Evolutionary conservation across 148 eudicot species (phyloP), one percentile per base, ranked within the genome.

Genomic region (Rhododendron mucronatum): DNA sequence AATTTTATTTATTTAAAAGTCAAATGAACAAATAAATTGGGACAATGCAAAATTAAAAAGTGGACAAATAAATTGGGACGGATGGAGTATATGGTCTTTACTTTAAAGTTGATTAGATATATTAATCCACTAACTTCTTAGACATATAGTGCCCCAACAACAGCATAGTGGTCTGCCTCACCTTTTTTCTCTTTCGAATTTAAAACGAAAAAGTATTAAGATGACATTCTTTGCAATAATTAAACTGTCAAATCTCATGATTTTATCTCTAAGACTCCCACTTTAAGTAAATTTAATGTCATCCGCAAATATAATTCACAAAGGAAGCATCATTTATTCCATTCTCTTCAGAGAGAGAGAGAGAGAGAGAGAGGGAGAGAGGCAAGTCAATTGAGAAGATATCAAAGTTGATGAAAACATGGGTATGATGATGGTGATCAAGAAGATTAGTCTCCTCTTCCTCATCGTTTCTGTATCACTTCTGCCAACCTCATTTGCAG

Each of bases 131-230:
- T 91, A 92, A 92, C 93, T 87, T 74, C 79, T 26, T 90, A 91
- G 97, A 95, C 94, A 94, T 93, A 71, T 26, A 26, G 88, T 87
- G 93, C 89, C 89, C 91, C 92, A 91, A 92, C 93, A 93, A 94
- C 82, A 91, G 89, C 79, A 92, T 94, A 92, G 91, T 89, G 94
- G 91, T 90, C 91, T 88, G 86, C 83, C 84, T 87, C 90, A 90
- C 88, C 91, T 88, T 93, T 93, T 84, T 93, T 83, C 80, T 80
- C 67, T 74, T 84, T 71, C 57, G 69, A 86, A 80, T 83, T 86
- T 85, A 61, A 80, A 86, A 85, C 76, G 41, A 82, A 91, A 92
- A 85, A 77, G 84, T 82, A 88, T 76, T 78, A 23, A 80, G 86
- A 90, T 90, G 48, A 53, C 76, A 84, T 86, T 81, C 91, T 89